phyloP scores from a whole-genome alignment of 2,329 filamentous ascomycete species.

The Zasmidium citrigriseum region DNA sequence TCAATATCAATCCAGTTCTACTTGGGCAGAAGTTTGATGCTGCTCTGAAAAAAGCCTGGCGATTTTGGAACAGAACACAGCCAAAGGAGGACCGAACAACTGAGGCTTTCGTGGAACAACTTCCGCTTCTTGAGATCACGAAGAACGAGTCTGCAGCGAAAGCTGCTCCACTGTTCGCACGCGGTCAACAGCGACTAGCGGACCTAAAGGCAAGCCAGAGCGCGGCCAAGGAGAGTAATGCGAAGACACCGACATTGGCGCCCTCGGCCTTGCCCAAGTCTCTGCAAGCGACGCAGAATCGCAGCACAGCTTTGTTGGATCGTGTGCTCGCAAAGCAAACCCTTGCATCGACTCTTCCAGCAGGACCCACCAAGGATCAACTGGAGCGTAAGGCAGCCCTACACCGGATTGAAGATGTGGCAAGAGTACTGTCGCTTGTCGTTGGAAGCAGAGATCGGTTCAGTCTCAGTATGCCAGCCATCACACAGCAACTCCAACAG shows the following conservation, averaged over 20 bases:
- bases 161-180: slow-evolving; percentile 60
- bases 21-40: slow-evolving; percentile 44
- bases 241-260: not conserved
- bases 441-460: slow-evolving; percentile 39
- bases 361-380: slow-evolving; percentile 43
- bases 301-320: slow-evolving; percentile 50
- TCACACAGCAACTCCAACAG: slow-evolving; percentile 46
- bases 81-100: slow-evolving; percentile 42
- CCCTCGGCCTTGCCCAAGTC: slow-evolving; percentile 32
- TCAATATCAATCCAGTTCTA: not conserved
- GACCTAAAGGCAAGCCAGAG: slow-evolving; percentile 62
- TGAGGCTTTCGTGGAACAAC: slow-evolving; percentile 55
- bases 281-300: slow-evolving; percentile 37
- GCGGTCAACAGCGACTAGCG: slow-evolving; percentile 68
- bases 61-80: slow-evolving; percentile 36
- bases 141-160: slow-evolving; percentile 53
- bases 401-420: slow-evolving; percentile 48
- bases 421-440: slow-evolving; percentile 45
- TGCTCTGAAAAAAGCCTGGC: slow-evolving; percentile 49
- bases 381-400: slow-evolving; percentile 49
- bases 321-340: slow-evolving; percentile 54
- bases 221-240: slow-evolving; percentile 27
- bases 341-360: slow-evolving; percentile 22
- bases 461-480: slow-evolving; percentile 46
- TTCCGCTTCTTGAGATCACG: slow-evolving; percentile 59